Evolutionary conservation across 495 filamentous ascomycete genomes (phyloP).

Genomic region (Talaromyces trachyspermus): DNA sequence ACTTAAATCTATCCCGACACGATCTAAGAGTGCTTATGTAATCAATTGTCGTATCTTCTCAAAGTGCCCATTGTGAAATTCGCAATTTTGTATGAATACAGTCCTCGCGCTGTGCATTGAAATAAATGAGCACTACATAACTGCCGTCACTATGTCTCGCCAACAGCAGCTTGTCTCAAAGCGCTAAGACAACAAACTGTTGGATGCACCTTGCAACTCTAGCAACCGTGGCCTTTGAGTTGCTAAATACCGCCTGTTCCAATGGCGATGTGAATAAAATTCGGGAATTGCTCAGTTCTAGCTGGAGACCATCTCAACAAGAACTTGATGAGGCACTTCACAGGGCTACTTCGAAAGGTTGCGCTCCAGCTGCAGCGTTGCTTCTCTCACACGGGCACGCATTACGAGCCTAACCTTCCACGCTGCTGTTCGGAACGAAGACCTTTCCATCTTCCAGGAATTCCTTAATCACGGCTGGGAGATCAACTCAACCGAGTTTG

Average conservation of each 20-base stretch:
- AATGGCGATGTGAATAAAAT: conserved; percentile 4
- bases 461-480: conserved; percentile 6
- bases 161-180: too few species aligned
- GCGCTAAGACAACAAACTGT: too few species aligned
- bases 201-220: too few species aligned
- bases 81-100: too few species aligned
- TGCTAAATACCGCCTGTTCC: conserved; percentile 5
- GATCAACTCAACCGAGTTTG: conserved; percentile 9
- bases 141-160: too few species aligned
- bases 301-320: conserved; percentile 7
- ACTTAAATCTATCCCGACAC: too few species aligned
- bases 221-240: background rate
- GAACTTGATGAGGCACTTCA: conserved; percentile 5
- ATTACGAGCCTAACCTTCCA: background rate
- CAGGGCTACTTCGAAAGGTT: conserved; percentile 1
- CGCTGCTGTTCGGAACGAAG: background rate
- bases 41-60: too few species aligned
- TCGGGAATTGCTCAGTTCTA: conserved; percentile 1
- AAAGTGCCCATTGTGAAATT: too few species aligned
- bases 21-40: too few species aligned
- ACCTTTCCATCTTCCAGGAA: conserved; percentile 2
- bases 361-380: background rate
- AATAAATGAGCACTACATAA: too few species aligned
- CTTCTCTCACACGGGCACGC: conserved; percentile 2
- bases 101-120: too few species aligned